These are phyloP conservation scores for Mycena rebaudengoi DNA, from an alignment of 768 basidiomycete genomes.

Conservation along the genomic window DNA sequence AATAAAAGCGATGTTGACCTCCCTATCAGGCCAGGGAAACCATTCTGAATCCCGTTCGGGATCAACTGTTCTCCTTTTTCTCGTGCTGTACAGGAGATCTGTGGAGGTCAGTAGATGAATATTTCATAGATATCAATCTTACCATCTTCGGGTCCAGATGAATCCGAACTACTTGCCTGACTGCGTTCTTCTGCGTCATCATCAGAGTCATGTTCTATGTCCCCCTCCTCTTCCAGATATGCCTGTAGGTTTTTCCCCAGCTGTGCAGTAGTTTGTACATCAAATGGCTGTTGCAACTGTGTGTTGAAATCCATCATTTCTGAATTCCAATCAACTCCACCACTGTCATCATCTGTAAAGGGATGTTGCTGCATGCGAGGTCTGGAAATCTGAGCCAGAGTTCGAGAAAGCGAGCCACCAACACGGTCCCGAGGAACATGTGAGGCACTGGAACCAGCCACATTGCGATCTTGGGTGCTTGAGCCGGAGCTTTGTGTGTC, in stretches of 20 bases:
- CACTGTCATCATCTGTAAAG: too few species aligned
- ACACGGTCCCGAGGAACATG: too few species aligned
- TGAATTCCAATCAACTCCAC: background rate
- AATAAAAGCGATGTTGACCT: background rate
- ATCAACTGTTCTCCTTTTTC: background rate
- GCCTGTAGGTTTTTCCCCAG: background rate
- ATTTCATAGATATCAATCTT: background rate
- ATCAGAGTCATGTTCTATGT: background rate
- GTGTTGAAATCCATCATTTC: constrained; percentile 2
- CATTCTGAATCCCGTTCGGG: background rate
- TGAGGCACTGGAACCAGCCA: too few species aligned
- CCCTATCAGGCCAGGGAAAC: background rate
- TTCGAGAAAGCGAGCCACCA: too few species aligned
- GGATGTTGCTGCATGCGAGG: too few species aligned
- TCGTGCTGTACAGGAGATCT: background rate
- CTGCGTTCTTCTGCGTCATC: background rate
- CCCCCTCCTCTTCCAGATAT: background rate
- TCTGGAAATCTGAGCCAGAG: too few species aligned
- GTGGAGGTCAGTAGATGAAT: too few species aligned
- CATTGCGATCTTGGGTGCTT: too few species aligned
- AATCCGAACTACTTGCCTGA: background rate
- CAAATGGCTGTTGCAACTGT: background rate
- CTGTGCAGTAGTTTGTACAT: background rate
- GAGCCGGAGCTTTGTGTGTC: too few species aligned
- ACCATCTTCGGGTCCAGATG: background rate